These are phyloP conservation scores for Xylariales sp. DNA, from an alignment of 2,329 filamentous ascomycete genomes.

Conservation along the genomic window DNA sequence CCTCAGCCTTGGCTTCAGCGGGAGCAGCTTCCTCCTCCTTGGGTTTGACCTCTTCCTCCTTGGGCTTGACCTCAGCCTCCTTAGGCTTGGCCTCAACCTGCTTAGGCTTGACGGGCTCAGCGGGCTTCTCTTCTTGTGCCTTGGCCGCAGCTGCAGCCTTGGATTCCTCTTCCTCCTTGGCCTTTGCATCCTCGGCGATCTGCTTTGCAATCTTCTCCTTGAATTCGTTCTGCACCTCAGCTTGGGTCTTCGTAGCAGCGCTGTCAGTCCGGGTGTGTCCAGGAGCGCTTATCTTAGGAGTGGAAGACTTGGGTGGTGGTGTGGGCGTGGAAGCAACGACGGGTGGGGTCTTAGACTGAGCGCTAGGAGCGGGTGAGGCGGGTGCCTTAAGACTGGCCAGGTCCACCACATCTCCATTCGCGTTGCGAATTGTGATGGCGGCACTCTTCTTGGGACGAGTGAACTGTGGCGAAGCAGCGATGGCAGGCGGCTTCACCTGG, in stretches of 20 bases:
- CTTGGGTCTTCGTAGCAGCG: constrained; percentile 63
- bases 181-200: constrained; percentile 40
- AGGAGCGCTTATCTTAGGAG: constrained; percentile 41
- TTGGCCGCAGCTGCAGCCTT: constrained; percentile 23
- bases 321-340: constrained; percentile 73
- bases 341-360: constrained; percentile 61
- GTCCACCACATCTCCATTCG: constrained; percentile 72
- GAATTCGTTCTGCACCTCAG: constrained; percentile 81
- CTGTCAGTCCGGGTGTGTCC: constrained; percentile 71
- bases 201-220: constrained; percentile 71
- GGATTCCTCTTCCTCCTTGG: constrained; percentile 7
- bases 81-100: constrained; percentile 15
- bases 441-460: constrained; percentile 62
- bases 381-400: constrained; percentile 57
- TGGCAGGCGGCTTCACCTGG: constrained; percentile 35
- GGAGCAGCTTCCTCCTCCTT: constrained; percentile 17
- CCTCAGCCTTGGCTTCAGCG: constrained; percentile 22
- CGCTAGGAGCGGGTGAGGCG: constrained; percentile 50
- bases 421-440: constrained; percentile 79
- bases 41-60: background rate
- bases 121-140: constrained; percentile 20
- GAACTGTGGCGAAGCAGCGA: constrained; percentile 41
- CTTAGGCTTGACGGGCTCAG: constrained; percentile 9
- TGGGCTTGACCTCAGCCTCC: background rate
- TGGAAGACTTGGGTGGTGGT: constrained; percentile 72